Evolutionary conservation across 1,139 yeast species (phyloP).

Genomic region (Candida sp.): DNA sequence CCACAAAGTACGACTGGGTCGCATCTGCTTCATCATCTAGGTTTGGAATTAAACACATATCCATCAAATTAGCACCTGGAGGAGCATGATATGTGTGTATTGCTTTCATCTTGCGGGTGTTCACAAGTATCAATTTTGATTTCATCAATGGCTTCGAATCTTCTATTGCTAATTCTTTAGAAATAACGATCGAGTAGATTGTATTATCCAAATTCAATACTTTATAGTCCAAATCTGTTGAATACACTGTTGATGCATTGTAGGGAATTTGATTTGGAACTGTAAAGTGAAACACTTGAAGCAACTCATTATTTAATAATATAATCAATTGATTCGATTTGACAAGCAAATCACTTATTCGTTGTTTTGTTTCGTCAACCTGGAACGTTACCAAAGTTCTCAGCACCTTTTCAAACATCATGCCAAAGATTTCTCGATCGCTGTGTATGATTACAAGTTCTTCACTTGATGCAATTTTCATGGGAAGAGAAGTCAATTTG

Average conservation of each 20-base stretch:
- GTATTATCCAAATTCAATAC: slow-evolving; percentile 11
- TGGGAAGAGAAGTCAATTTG: background rate
- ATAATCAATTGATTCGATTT: background rate
- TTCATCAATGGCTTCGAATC: slow-evolving; percentile 11
- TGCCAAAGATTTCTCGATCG: slow-evolving; percentile 1
- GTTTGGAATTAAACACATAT: slow-evolving; percentile 11
- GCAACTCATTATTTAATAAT: background rate
- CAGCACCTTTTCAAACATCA: slow-evolving; percentile 1
- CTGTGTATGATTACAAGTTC: background rate
- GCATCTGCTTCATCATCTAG: background rate
- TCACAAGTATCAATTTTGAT: slow-evolving; percentile 16
- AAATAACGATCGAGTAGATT: slow-evolving; percentile 13
- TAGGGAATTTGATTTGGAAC: background rate
- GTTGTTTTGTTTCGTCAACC: slow-evolving; percentile 1
- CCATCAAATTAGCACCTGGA: slow-evolving; percentile 16
- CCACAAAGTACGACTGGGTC: slow-evolving; percentile 10
- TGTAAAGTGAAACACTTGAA: background rate
- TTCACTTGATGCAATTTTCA: background rate
- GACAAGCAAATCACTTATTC: background rate
- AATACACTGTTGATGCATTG: slow-evolving; percentile 9
- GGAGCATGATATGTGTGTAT: slow-evolving; percentile 10
- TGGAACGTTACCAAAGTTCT: background rate
- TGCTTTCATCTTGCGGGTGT: slow-evolving; percentile 10
- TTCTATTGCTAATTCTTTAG: slow-evolving; percentile 10
- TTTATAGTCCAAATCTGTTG: slow-evolving; percentile 13